Percentiles rank a stretch among this genome's conserved stretches.
phyloP scores from a whole-genome alignment of 306 rosid genomes.

The Vigna unguiculata region DNA sequence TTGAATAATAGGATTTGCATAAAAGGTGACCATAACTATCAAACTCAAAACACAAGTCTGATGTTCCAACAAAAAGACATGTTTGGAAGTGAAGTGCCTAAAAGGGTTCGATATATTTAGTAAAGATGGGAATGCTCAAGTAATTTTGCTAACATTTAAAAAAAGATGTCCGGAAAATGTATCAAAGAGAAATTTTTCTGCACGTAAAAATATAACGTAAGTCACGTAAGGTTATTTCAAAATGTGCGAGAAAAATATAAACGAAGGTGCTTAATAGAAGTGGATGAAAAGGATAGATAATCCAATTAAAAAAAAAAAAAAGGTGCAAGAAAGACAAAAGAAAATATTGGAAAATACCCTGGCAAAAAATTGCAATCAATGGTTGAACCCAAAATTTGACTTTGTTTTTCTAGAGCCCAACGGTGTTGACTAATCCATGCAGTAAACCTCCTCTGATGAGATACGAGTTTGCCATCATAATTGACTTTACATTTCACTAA shows the following conservation, averaged over 20 bases:
- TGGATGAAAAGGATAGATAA: not conserved
- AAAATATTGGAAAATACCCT: not conserved
- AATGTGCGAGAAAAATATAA: not conserved
- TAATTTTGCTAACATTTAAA: not conserved
- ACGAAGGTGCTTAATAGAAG: not conserved
- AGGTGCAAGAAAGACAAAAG: not conserved
- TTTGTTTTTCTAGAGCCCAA: not conserved
- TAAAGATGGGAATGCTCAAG: not conserved
- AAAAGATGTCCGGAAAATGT: constrained; percentile 1
- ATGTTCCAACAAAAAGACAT: not conserved
- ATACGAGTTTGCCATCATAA: not conserved
- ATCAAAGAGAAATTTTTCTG: not conserved
- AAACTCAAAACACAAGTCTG: constrained; percentile 19
- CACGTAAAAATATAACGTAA: no score
- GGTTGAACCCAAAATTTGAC: not conserved
- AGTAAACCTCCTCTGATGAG: not conserved
- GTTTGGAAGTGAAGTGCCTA: no score
- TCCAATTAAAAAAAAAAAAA: not conserved
- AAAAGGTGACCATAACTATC: not conserved
- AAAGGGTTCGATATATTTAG: no score
- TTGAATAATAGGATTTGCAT: constrained; percentile 6
- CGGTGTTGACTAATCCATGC: constrained; percentile 5
- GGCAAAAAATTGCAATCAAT: not conserved
- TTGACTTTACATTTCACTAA: not conserved
- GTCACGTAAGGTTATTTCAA: no score